Base-by-base conservation (phyloP, 2,329 filamentous ascomycete species). In the Monosporascus sp. region DNA sequence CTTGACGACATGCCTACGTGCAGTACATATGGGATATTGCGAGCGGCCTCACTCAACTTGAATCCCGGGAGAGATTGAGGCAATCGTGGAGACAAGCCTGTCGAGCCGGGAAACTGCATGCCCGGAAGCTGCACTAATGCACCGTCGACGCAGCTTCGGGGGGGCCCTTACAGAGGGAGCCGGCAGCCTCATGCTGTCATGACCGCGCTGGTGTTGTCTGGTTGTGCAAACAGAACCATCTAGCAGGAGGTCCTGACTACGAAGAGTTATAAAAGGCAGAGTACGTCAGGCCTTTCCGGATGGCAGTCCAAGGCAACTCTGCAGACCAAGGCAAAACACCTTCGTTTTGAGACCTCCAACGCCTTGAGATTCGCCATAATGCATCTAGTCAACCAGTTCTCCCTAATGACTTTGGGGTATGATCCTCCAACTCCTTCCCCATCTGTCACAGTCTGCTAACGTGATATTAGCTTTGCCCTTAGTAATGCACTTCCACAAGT, bases 341-440 rank as follows among this genome's bases (percentile, higher is more conserved):
- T 49, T 67, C 65, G 58, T 63, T 67, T 64, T 52, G 14, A 35
- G 37, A 38, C 44, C 38, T 47, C 19, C 37, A 19, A 38, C 49
- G 40, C 49, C 48, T 59, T 49, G 49, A 52, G 51, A 53, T 48
- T 50, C 20, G 27, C 48, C 50, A 50, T 48, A 53, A 69, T 69
- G 65, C 59, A 55, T 55, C 20, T 52, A 8, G 53, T 52, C 50
- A 57, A 57, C 52, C 51, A 50, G 48, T 57, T 66, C 45, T 59
- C 60, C 59, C 55, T 64, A 19, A 27, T 67, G 50, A 61, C 61
- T 56, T 46, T 65, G 24, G 58, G 64, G 65, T 68, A 63, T 44
- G 58, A 19, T 17, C 17, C 37, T 31, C 48, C 7, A 41, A 50
- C 2, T 9, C 43, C 43, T 20, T n/a, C 20, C 5, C n/a, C 16